Conservation (phyloP, 495 filamentous ascomycete species). For the Aspergillus conjunctus region DNA sequence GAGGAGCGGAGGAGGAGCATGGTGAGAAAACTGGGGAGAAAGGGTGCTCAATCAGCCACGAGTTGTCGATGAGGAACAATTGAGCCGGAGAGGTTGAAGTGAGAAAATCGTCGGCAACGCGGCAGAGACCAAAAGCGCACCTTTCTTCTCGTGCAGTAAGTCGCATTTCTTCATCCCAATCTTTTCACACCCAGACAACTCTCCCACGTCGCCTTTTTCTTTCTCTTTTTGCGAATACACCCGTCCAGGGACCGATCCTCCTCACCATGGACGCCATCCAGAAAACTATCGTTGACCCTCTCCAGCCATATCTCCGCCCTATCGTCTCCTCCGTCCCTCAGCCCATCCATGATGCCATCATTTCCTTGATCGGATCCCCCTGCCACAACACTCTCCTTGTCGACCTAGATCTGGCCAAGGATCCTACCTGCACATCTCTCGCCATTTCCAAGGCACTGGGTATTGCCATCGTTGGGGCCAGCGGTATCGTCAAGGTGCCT, state of each 20-base stretch:
- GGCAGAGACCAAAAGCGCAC: slow-evolving; percentile 41
- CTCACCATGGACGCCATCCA: slow-evolving; percentile 45
- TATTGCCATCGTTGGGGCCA: slow-evolving; percentile 85
- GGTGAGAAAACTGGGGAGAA: slow-evolving; percentile 24
- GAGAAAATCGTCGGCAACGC: slow-evolving; percentile 35
- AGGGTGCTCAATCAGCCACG: background rate
- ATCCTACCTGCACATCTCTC: slow-evolving; percentile 76
- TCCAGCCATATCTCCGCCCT: slow-evolving; percentile 70
- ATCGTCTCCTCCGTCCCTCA: slow-evolving; percentile 77
- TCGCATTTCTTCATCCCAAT: background rate
- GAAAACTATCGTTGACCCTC: slow-evolving; percentile 57
- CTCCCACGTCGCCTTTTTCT: background rate
- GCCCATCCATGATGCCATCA: slow-evolving; percentile 72
- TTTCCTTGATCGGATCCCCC: slow-evolving; percentile 74
- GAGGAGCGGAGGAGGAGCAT: slow-evolving; percentile 49
- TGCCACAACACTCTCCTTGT: slow-evolving; percentile 86
- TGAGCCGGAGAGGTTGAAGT: slow-evolving; percentile 23
- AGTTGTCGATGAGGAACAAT: slow-evolving; percentile 14
- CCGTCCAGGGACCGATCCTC: background rate
- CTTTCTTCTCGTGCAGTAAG: background rate
- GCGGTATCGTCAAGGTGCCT: slow-evolving; percentile 89
- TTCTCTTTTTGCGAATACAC: slow-evolving; percentile 4
- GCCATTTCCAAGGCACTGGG: slow-evolving; percentile 90
- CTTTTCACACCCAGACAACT: background rate
- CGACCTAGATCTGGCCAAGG: slow-evolving; percentile 71